Evolutionary conservation across 2,329 filamentous ascomycete genomes (phyloP), one percentile per base, ranked within the genome.

Genomic region (Clarireedia hainanense): DNA sequence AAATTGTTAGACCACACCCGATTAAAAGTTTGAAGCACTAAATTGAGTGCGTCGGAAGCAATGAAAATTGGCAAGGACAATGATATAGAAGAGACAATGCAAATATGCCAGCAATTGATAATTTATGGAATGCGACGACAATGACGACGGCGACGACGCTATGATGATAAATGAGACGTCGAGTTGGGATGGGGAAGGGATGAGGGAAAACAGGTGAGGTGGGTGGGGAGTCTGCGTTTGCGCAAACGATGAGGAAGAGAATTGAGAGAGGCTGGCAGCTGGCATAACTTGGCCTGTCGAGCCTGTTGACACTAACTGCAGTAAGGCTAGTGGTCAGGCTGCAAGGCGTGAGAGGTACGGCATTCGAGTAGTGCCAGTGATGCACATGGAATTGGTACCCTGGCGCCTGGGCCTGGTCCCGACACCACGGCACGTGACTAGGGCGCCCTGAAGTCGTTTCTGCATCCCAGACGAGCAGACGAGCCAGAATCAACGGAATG

Each of bases 211-310:
- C 14, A 34, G 48, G 17, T 45, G 42, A 14, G 20, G 12, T 45
- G 40, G 40, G 53, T 52, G 42, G 53, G 40, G 47, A 39, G 40
- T 36, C 34, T 24, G 20, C 47, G 30, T 53, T 49, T 23, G 52
- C 34, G 34, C 42, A 49, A 54, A 26, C 20, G 37, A 52, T 27
- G 26, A 36, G 34, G 42, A 54, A 54, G 30, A 49, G 52, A 54
- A 54, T 54, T 45, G 40, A 54, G 52, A 54, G 52, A 45, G 52
- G 52, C 43, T 34, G 30, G 30, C 30, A 12, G 30, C 10, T 34
- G 30, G 30, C 20, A n/a, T n/a, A n/a, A n/a, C n/a, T n/a, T n/a
- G n/a, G n/a, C n/a, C n/a, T n/a, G n/a, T n/a, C n/a, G n/a, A n/a
- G n/a, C n/a, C n/a, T n/a, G n/a, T n/a, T n/a, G n/a, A n/a, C n/a